Percentiles rank a stretch among this genome's conserved stretches.
Conservation (phyloP, 1,139 yeast species). For the Trichomonascaceae sp. region DNA sequence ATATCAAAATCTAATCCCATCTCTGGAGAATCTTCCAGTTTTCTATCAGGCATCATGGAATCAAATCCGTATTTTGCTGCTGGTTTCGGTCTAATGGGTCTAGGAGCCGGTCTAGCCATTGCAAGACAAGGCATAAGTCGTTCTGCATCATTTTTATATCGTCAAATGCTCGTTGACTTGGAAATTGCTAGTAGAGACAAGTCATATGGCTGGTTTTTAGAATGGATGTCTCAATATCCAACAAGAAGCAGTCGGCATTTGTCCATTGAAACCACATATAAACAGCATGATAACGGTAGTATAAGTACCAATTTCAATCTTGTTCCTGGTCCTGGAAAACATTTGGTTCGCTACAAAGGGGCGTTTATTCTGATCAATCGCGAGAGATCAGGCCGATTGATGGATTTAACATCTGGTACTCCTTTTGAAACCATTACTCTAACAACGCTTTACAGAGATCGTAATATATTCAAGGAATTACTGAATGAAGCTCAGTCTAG, state of each 20-base stretch:
- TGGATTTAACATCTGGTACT: conserved; percentile 85
- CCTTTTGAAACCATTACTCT: conserved; percentile 94
- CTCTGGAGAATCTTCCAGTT: not conserved
- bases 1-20: not conserved
- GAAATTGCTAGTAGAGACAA: conserved; percentile 94
- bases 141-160: conserved; percentile 61
- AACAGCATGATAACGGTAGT: conserved; percentile 91
- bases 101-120: conserved; percentile 81
- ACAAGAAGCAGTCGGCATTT: conserved; percentile 71
- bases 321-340: conserved; percentile 98
- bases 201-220: conserved; percentile 89
- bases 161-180: conserved; percentile 82
- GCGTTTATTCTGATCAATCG: conserved; percentile 86
- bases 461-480: conserved; percentile 62
- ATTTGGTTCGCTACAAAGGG: conserved; percentile 74
- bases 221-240: conserved; percentile 86
- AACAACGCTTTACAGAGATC: conserved; percentile 82
- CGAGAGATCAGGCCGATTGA: conserved; percentile 81
- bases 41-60: conserved; percentile 48
- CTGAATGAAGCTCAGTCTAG: conserved; percentile 76
- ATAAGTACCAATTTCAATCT: conserved; percentile 80
- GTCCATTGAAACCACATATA: conserved; percentile 80
- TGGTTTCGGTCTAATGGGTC: conserved; percentile 88
- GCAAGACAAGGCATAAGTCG: conserved; percentile 65
- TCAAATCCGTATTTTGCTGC: conserved; percentile 94